phyloP scores from a whole-genome alignment of 108 stramenopile species.

The Cyclotella kingstonii region DNA sequence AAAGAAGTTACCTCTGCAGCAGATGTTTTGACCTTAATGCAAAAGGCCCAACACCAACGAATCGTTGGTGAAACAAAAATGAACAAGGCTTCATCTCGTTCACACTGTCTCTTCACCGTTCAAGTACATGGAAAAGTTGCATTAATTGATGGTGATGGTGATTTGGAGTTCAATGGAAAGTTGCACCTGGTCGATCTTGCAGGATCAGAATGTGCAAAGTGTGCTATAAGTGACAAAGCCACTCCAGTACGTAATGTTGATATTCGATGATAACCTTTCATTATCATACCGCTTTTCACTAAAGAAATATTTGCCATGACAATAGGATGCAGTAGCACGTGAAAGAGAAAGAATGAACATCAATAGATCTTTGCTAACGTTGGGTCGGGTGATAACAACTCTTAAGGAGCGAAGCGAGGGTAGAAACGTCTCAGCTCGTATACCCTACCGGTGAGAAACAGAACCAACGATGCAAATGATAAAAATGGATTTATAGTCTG shows the following conservation, averaged over 20 bases:
- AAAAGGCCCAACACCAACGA: slow-evolving; percentile 80
- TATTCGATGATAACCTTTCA: not conserved
- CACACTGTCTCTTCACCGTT: slow-evolving; percentile 91
- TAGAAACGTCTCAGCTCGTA: slow-evolving; percentile 39
- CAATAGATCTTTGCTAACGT: slow-evolving; percentile 69
- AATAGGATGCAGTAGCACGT: slow-evolving; percentile 51
- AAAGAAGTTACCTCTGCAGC: slow-evolving; percentile 58
- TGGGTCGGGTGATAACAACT: slow-evolving; percentile 69
- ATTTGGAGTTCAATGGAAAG: slow-evolving; percentile 81
- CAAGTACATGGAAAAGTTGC: slow-evolving; percentile 54
- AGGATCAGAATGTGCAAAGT: slow-evolving; percentile 57
- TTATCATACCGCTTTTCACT: not conserved
- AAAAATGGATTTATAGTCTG: too few species aligned
- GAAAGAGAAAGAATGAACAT: slow-evolving; percentile 78
- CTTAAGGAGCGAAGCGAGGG: slow-evolving; percentile 61
- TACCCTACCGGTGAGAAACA: slow-evolving; percentile 49
- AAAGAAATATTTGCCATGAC: not conserved
- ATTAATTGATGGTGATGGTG: slow-evolving; percentile 64
- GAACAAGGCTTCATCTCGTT: slow-evolving; percentile 90
- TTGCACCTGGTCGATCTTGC: slow-evolving; percentile 94
- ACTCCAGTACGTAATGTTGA: slow-evolving; percentile 1
- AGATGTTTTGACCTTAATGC: slow-evolving; percentile 81
- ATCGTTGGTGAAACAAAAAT: slow-evolving; percentile 93
- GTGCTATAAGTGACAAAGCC: slow-evolving; percentile 37
- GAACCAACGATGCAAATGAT: too few species aligned